phyloP scores from a whole-genome alignment of 164 flowering plant species.

The Vitis rupestris region DNA sequence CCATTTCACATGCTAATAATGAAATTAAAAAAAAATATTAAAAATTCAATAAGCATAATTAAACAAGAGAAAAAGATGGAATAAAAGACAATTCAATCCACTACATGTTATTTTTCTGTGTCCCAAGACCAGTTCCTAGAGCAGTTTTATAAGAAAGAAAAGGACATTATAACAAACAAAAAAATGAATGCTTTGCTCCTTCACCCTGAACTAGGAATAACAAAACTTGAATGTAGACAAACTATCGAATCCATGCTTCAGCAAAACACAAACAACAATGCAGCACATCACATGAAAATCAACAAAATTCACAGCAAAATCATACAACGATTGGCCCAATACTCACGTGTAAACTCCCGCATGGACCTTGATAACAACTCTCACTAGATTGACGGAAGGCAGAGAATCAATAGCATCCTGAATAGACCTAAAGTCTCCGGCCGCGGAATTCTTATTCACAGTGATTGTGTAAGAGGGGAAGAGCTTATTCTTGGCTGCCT shows the following conservation, averaged over 20 bases:
- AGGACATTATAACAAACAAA: constrained; percentile 2
- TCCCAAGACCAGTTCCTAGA: not conserved
- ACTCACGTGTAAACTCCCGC: constrained; percentile 92
- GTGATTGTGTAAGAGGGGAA: constrained; percentile 78
- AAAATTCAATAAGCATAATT: no score
- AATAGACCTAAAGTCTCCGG: constrained; percentile 81
- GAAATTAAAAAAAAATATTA: no score
- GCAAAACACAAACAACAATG: constrained; percentile 1
- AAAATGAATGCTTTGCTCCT: not conserved
- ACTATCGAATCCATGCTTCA: not conserved
- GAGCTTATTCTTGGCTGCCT: constrained; percentile 71
- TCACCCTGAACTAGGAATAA: constrained; percentile 3
- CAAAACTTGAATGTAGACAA: constrained; percentile 13
- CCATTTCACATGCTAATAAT: not conserved
- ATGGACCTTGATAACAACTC: constrained; percentile 86
- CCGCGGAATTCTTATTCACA: constrained; percentile 57
- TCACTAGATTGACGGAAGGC: constrained; percentile 72
- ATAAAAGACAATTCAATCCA: not conserved
- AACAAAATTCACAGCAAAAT: not conserved
- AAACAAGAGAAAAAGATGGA: not conserved
- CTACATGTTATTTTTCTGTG: no score
- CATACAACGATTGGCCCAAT: not conserved
- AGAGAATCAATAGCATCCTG: constrained; percentile 94
- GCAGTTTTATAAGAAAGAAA: not conserved
- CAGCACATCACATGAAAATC: constrained; percentile 4